Conservation (phyloP, 1,139 yeast genomes). For the Tardiomyces digboiensis region DNA sequence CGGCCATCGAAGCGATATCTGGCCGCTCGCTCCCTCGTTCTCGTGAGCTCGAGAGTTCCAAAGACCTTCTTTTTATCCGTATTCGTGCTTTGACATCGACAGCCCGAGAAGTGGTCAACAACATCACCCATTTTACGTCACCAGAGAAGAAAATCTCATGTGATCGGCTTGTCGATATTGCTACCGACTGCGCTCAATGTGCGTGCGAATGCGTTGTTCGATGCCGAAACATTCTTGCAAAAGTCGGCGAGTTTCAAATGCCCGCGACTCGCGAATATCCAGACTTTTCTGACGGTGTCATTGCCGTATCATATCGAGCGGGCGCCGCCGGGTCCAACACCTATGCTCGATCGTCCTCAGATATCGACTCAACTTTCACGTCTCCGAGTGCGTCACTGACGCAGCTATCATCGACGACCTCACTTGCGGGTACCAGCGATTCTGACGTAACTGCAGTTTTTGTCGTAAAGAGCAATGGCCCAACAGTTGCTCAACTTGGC, state of each 20-base stretch:
- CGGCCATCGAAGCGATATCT: conserved; percentile 27
- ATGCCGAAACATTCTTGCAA: conserved; percentile 39
- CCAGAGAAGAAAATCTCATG: neutral
- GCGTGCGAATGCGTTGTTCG: conserved; percentile 33
- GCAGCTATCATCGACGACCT: neutral
- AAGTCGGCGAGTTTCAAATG: conserved; percentile 66
- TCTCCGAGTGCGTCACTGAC: neutral
- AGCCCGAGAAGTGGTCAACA: conserved; percentile 23
- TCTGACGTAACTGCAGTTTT: too few species aligned
- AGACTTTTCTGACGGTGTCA: conserved; percentile 42
- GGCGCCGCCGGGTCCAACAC: too few species aligned
- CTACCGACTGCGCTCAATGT: conserved; percentile 25
- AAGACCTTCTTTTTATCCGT: conserved; percentile 27
- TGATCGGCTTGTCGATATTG: conserved; percentile 11
- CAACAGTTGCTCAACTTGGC: too few species aligned
- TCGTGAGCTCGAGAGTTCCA: conserved; percentile 25
- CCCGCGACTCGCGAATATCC: conserved; percentile 61
- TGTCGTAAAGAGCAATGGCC: too few species aligned
- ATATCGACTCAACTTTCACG: neutral
- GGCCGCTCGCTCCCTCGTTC: conserved; percentile 20
- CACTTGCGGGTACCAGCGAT: neutral
- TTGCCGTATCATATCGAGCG: neutral
- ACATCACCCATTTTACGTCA: conserved; percentile 6
- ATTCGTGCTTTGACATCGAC: conserved; percentile 24
- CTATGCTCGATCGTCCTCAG: neutral